Conservation (phyloP, 2,329 filamentous ascomycete genomes). For the Neopestalotiopsis clavispora region DNA sequence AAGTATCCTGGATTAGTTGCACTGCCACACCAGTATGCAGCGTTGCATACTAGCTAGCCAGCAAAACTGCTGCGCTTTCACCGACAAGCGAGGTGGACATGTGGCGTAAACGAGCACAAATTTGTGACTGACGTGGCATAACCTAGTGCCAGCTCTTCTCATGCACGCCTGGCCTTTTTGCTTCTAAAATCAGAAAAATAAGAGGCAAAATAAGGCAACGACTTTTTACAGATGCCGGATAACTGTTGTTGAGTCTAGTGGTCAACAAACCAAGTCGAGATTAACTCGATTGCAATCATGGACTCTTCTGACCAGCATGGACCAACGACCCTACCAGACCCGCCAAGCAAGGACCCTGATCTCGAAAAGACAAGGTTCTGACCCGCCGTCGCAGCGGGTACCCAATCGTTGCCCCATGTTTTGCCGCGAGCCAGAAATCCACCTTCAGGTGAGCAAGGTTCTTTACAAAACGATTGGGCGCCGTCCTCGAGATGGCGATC, state of each 20-base stretch:
- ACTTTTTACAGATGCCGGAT: constrained; percentile 4
- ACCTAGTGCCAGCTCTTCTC: constrained; percentile 8
- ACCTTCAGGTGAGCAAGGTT: constrained; percentile 35
- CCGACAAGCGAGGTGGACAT: constrained; percentile 15
- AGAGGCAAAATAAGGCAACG: constrained; percentile 6
- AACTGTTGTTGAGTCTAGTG: neutral
- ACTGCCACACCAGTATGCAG: constrained; percentile 13
- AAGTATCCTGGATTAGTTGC: neutral
- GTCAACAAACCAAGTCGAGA: neutral
- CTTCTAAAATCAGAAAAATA: neutral
- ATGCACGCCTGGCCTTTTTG: neutral
- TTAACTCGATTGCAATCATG: neutral
- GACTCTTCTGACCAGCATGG: neutral
- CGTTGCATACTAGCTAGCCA: constrained; percentile 5
- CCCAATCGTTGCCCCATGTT: constrained; percentile 35
- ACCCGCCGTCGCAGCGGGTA: constrained; percentile 26
- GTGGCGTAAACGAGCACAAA: constrained; percentile 4
- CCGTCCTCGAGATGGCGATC: constrained; percentile 25
- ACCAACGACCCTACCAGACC: neutral
- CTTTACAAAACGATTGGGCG: constrained; percentile 33
- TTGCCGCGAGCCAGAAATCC: constrained; percentile 27
- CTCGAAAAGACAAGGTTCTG: constrained; percentile 12
- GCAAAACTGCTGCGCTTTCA: constrained; percentile 6
- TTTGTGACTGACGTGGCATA: constrained; percentile 15
- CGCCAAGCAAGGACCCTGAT: constrained; percentile 17